Evolutionary conservation across 1,139 yeast genomes (phyloP).

Genomic region (Magnusiomyces clavatus): DNA sequence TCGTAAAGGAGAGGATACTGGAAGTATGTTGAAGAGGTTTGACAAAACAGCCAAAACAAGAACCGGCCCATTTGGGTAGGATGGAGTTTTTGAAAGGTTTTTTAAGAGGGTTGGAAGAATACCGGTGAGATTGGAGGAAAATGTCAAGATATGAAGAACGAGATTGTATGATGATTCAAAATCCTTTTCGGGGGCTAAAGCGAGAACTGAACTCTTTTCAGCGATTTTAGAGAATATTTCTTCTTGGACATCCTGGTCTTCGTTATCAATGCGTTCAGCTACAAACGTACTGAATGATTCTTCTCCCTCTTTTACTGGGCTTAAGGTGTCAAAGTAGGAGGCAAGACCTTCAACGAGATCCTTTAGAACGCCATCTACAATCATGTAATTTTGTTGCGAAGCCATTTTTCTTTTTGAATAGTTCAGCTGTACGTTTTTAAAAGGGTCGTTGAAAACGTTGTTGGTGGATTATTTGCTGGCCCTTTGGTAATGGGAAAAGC

Average conservation of each 20-base stretch:
- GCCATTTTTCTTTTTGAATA: constrained; percentile 9
- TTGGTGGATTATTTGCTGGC: no score
- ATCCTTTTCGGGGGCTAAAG: constrained; percentile 32
- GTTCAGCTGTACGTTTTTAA: background rate
- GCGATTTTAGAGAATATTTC: constrained; percentile 30
- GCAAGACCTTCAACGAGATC: constrained; percentile 35
- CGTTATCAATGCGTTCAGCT: constrained; percentile 17
- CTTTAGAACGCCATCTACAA: constrained; percentile 33
- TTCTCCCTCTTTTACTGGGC: constrained; percentile 22
- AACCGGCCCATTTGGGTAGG: constrained; percentile 26
- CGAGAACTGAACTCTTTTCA: constrained; percentile 26
- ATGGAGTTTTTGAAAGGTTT: constrained; percentile 26
- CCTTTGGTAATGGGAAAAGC: no score
- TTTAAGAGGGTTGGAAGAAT: constrained; percentile 29
- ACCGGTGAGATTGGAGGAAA: constrained; percentile 30
- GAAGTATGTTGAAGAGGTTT: constrained; percentile 36
- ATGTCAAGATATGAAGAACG: constrained; percentile 32
- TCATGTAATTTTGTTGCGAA: constrained; percentile 24
- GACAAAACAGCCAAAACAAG: constrained; percentile 33
- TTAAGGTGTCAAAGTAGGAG: constrained; percentile 32
- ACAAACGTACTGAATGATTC: constrained; percentile 16
- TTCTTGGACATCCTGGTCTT: constrained; percentile 26
- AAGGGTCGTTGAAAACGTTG: no score
- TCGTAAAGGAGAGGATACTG: constrained; percentile 27
- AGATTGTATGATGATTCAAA: constrained; percentile 38